phyloP scores from a whole-genome alignment of 352 stramenopile genomes.

The Phytopythium sindhum region DNA sequence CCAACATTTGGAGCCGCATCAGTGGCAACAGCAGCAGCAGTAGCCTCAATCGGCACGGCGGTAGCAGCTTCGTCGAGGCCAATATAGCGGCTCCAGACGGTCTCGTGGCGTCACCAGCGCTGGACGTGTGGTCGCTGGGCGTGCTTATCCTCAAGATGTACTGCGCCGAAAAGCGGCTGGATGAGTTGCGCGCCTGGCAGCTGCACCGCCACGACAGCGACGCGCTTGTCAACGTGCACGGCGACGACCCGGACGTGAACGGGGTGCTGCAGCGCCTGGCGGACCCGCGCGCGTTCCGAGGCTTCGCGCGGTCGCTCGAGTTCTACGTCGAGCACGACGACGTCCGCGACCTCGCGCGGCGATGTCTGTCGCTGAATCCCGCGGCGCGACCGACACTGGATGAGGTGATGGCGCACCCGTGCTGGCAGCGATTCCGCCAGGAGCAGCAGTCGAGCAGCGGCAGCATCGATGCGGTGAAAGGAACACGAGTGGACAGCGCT shows the following conservation, averaged over 20 bases:
- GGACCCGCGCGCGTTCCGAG: conserved; percentile 17
- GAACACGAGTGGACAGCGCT: neutral
- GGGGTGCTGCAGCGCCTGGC: conserved; percentile 30
- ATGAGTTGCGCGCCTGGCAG: conserved; percentile 43
- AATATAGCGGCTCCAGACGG: neutral
- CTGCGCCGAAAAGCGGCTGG: conserved; percentile 32
- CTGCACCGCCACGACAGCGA: conserved; percentile 14
- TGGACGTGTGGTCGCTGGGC: conserved; percentile 63
- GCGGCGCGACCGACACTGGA: conserved; percentile 37
- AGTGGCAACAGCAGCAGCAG: neutral
- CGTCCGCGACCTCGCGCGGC: conserved; percentile 35
- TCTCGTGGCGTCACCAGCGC: conserved; percentile 23
- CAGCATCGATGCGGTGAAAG: neutral
- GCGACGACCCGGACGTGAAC: neutral
- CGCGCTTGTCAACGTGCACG: neutral
- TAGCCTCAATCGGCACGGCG: neutral
- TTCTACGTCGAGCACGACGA: conserved; percentile 43
- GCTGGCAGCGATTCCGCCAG: conserved; percentile 15
- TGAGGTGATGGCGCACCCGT: conserved; percentile 29
- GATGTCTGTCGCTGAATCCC: conserved; percentile 37
- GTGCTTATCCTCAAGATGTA: conserved; percentile 60
- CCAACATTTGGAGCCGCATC: neutral
- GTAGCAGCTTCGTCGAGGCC: neutral
- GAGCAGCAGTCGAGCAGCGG: neutral
- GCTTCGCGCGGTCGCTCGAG: conserved; percentile 47